phyloP scores from a whole-genome alignment of 2,329 filamentous ascomycete genomes.

The Ophiocordyceps polyrhachis-furcata region DNA sequence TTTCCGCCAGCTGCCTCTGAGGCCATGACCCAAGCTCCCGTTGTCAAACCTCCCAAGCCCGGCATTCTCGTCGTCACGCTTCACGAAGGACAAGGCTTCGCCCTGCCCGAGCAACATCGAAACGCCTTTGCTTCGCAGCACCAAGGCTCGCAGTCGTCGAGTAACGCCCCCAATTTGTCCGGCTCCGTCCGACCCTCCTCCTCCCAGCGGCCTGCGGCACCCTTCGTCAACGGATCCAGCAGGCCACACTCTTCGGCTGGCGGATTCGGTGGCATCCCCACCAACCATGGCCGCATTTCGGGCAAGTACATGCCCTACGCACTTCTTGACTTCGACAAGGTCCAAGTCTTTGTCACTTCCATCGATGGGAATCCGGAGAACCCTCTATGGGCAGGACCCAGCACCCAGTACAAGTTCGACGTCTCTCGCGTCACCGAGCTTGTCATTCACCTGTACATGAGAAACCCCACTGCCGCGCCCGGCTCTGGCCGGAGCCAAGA shows the following conservation, averaged over 20 bases:
- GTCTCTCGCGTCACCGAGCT: slow-evolving; percentile 88
- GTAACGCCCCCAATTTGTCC: slow-evolving; percentile 27
- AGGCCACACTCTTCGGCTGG: slow-evolving; percentile 74
- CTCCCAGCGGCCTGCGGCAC: slow-evolving; percentile 37
- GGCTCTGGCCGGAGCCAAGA: slow-evolving; percentile 83
- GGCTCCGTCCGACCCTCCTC: slow-evolving; percentile 37
- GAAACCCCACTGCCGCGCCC: slow-evolving; percentile 74
- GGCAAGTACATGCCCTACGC: slow-evolving; percentile 96
- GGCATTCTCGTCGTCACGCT: slow-evolving; percentile 94
- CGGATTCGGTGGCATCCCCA: slow-evolving; percentile 71
- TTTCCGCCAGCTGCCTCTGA: slow-evolving; percentile 55
- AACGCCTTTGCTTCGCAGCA: slow-evolving; percentile 55
- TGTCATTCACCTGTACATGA: slow-evolving; percentile 79
- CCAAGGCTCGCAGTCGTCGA: slow-evolving; percentile 56
- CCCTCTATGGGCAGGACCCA: slow-evolving; percentile 88
- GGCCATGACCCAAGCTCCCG: slow-evolving; percentile 54
- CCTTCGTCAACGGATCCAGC: slow-evolving; percentile 40
- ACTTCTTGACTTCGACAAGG: slow-evolving; percentile 94
- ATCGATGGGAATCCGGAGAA: slow-evolving; percentile 89
- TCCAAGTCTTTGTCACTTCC: slow-evolving; percentile 95
- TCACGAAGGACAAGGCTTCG: slow-evolving; percentile 81
- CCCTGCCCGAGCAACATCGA: slow-evolving; percentile 78
- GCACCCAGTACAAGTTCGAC: slow-evolving; percentile 99
- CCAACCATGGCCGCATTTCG: slow-evolving; percentile 86
- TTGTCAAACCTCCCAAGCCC: slow-evolving; percentile 57